Base-by-base conservation (phyloP, 257 asterid species). In the Plantago ovata region DNA sequence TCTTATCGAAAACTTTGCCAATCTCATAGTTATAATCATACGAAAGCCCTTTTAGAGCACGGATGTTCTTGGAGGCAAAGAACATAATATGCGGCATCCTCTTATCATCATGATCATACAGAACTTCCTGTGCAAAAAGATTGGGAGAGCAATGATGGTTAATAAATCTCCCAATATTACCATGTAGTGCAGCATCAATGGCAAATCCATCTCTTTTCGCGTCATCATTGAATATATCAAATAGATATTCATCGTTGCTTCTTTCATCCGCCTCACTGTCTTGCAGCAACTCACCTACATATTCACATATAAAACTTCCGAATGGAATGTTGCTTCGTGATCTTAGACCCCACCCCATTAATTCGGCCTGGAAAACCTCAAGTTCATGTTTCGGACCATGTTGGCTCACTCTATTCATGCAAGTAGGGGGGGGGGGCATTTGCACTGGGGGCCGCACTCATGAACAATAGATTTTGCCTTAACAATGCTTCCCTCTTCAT, bases 271-370 rank as follows among this genome's bases (percentile, higher is more conserved):
- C 96, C 67, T 84, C 95, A 23, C 64, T 75, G 44, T 84, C 95
- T 11, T 57, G 68, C 4, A 87, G 63, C 67, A 91, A 65, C 74
- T 87, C 87, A 39, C 98, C 96, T 3, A 72, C 33, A 49, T 92
- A 92, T 54, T 92, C 94, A 52, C 98, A 87, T 40, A 92, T 73
- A 59, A 91, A 91, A 51, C 82, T 81, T 56, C 96, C 96, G 0
- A 84, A 73, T 42, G 82, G 50, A 53, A 91, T 80, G 11, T 46
- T 63, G 61, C 64, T 22, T 3, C 71, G 62, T n/a, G n/a, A n/a
- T n/a, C n/a, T n/a, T n/a, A n/a, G n/a, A n/a, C n/a, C n/a, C n/a
- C n/a, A n/a, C n/a, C 98, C 96, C 67, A 85, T 78, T 5, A 64
- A 42, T 41, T 70, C 38, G 4, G 96, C 87, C 70, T 82, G 85